phyloP scores from a whole-genome alignment of 2,329 filamentous ascomycete genomes.

The Neonectria punicea region DNA sequence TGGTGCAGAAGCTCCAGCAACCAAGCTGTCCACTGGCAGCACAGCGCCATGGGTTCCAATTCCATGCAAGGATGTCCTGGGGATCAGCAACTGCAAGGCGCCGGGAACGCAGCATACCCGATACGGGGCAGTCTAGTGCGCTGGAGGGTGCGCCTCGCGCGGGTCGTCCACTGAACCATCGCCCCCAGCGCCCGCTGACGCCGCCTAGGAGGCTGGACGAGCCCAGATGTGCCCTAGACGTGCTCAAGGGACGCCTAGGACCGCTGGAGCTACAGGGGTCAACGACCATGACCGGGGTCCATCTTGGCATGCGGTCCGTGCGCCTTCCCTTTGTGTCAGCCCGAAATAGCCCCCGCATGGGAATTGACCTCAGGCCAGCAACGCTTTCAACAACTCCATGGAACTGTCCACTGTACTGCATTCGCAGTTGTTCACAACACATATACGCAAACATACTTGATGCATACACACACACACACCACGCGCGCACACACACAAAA shows the following conservation, averaged over 20 bases:
- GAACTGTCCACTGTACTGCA: background rate
- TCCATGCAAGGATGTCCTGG: conserved; percentile 4
- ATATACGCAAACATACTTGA: background rate
- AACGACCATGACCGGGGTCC: conserved; percentile 1
- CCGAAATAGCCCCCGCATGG: conserved; percentile 29
- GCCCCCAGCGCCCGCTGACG: conserved; percentile 5
- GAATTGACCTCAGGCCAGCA: conserved; percentile 11
- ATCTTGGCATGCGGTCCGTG: conserved; percentile 19
- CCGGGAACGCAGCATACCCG: conserved; percentile 24
- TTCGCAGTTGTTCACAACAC: conserved; percentile 9
- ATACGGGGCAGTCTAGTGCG: conserved; percentile 20
- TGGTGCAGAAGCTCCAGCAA: background rate
- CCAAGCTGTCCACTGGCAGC: background rate
- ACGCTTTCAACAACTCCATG: conserved; percentile 5
- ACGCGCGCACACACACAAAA: background rate
- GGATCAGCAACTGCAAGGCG: conserved; percentile 21
- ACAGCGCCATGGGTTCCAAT: background rate
- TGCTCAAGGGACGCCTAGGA: background rate
- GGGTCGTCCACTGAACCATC: conserved; percentile 14
- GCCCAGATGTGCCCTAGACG: background rate
- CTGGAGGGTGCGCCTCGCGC: conserved; percentile 24
- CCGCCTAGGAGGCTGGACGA: conserved; percentile 10
- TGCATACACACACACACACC: conserved; percentile 4
- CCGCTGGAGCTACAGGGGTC: conserved; percentile 7
- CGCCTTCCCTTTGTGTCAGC: conserved; percentile 24